Evolutionary conservation across 2,329 filamentous ascomycete genomes (phyloP), one percentile per base, ranked within the genome.

Genomic region (Fusarium nanum): DNA sequence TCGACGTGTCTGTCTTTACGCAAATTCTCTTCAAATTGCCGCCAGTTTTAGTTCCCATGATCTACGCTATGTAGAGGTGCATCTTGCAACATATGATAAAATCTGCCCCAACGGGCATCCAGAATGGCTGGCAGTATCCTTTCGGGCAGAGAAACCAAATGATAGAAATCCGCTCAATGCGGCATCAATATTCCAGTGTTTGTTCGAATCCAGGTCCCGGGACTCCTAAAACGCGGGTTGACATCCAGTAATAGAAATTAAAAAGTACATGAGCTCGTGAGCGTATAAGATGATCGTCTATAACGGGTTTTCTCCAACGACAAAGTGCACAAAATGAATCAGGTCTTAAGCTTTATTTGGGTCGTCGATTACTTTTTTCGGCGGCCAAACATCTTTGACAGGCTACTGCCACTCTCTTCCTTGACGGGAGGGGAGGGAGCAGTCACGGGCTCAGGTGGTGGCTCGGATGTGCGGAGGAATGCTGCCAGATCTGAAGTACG

Each of bases 401-500:
- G 77, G 11, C 82, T 79, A 49, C 76, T 81, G 52, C 76, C 73
- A n/a, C 81, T 73, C n/a, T 81, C 79, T 50, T 83, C 82, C 30
- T 77, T 79, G 20, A 77, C 77, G 2, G 74, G 54, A 11, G 77
- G 76, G 75, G 61, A 9, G 74, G 61, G 7, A 71, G 73, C 16
- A 73, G 59, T 67, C 11, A 75, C 61, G 27, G 77, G 69, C 25
- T 79, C 73, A 16, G 84, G 83, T 3, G 90, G 89, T 5, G 92
- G 91, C 34, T 85, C 89, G 16, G 91, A 92, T 73, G 89, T 88
- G 56, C 86, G 87, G 32, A 96, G 81, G 77, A 95, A 95, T 54
- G 89, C 88, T 1, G 92, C 92, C 46, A 95, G 80, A 53, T 93
- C 92, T 20, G 87, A 86, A 4, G 91, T 93, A 47, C 81, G 79